These are phyloP conservation scores for Coemansia sp. DNA, from an alignment of 192 early-diverging fungal genomes.

Conservation along the genomic window DNA sequence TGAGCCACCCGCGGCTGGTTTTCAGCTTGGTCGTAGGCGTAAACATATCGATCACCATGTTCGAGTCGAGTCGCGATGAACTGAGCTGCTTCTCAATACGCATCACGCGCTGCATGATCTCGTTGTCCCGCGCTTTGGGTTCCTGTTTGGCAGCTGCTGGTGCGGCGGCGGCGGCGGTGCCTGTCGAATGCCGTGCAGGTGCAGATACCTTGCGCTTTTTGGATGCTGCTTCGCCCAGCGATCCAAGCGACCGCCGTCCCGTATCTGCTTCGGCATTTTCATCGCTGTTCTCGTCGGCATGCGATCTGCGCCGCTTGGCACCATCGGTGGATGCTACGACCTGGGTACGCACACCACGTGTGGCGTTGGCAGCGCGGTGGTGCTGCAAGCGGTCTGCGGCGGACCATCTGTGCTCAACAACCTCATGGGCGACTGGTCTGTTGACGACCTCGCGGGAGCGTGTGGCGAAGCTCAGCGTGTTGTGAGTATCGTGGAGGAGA, in stretches of 20 bases:
- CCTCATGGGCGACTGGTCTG: constrained; percentile 51
- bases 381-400: constrained; percentile 38
- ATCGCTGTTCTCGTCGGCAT: constrained; percentile 10
- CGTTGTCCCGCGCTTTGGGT: constrained; percentile 5
- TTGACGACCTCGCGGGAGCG: constrained; percentile 66
- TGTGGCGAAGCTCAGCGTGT: constrained; percentile 66
- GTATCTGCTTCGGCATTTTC: not conserved
- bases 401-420: constrained; percentile 41
- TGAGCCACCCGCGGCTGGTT: constrained; percentile 56
- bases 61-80: constrained; percentile 24
- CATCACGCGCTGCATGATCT: constrained; percentile 50
- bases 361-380: constrained; percentile 23
- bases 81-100: constrained; percentile 51
- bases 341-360: constrained; percentile 7
- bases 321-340: constrained; percentile 8
- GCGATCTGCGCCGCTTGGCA: constrained; percentile 39
- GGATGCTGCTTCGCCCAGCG: not conserved
- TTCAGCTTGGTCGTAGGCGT: constrained; percentile 61
- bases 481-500: constrained; percentile 57
- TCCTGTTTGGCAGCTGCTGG: not conserved
- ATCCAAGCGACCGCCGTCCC: not conserved
- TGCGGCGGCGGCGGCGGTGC: not conserved
- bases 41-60: constrained; percentile 50
- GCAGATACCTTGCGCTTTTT: not conserved
- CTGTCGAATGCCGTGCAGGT: constrained; percentile 15